Evolutionary conservation across 306 rosid genomes (phyloP), one percentile per base, ranked within the genome.

Genomic region (Lithocarpus polystachyus): DNA sequence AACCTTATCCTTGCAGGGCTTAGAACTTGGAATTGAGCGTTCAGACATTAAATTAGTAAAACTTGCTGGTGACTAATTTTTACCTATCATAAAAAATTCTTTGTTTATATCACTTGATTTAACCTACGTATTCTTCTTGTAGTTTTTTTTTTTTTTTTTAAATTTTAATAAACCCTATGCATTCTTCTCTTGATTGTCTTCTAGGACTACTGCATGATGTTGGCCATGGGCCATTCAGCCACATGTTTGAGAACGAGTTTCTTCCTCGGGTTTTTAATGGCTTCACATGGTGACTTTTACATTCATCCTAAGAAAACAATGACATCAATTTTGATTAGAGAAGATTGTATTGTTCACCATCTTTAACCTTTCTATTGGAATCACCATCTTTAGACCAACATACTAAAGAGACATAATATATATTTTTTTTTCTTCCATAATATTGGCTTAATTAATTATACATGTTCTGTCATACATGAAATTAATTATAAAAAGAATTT

Each of bases 201-300:
- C 35, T 48, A 83, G 88, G 89, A 71, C 80, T 84, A 73, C 76
- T 87, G 73, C 90, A 87, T 82, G 90, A 87, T 82, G 88, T 87
- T 61, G 90, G 90, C 76, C 90, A 87, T 74, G 90, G 90, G 45
- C 90, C 90, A 26, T 87, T 84, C 81, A 84, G 90, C 81, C 90
- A 87, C 83, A 61, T 64, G 74, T 87, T 87, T 82, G 88, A 87
- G 83, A 76, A 55, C 5, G 86, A 77, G 77, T 82, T 87, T 75
- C 90, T 87, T 51, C 88, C 90, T 31, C 71, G 29, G 65, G 72
- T 87, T 64, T 75, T 69, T 64, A 79, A 76, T 78, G 84, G 81
- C 62, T 15, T 52, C 48, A 19, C 54, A 26, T 87, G 90, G 90
- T 87, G 80, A 79, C 72, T 84, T 35, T 79, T 31, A 59, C 61